Percentiles rank a stretch among this genome's conserved stretches.
Conservation (phyloP, 768 basidiomycete genomes). For the Kwoniella sp. region DNA sequence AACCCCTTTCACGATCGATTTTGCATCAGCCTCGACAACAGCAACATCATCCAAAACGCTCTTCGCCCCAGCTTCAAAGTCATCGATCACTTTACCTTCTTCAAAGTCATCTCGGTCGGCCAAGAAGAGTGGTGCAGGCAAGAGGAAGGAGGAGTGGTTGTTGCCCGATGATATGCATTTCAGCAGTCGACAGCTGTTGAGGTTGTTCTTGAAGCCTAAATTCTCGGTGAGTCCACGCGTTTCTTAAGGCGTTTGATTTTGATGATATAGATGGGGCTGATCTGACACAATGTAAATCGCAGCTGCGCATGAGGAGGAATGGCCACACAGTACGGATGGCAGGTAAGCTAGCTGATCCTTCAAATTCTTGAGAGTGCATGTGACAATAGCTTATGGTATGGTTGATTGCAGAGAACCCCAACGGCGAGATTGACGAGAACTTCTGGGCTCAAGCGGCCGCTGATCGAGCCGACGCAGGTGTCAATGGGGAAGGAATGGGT, state of each 20-base stretch:
- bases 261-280: neutral
- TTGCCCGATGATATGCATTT: slow-evolving; percentile 99
- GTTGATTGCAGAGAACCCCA: slow-evolving; percentile 59
- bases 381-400: neutral
- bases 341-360: no score
- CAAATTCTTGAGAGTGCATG: no score
- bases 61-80: slow-evolving; percentile 47
- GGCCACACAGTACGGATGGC: slow-evolving; percentile 57
- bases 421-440: slow-evolving; percentile 90
- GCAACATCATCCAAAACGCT: slow-evolving; percentile 42
- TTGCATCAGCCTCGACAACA: slow-evolving; percentile 55
- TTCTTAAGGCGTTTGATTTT: neutral
- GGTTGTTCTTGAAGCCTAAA: slow-evolving; percentile 93
- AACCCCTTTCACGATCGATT: slow-evolving; percentile 54
- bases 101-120: slow-evolving; percentile 21
- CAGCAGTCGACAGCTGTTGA: slow-evolving; percentile 81
- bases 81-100: slow-evolving; percentile 40
- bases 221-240: slow-evolving; percentile 69
- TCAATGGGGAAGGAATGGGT: slow-evolving; percentile 64
- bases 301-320: slow-evolving; percentile 89
- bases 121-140: slow-evolving; percentile 20
- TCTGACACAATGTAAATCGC: slow-evolving; percentile 7
- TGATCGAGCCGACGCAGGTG: slow-evolving; percentile 66
- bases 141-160: slow-evolving; percentile 62
- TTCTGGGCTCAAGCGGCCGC: slow-evolving; percentile 97